Evolutionary conservation across 306 rosid species (phyloP).

Genomic region (Prunus mira): DNA sequence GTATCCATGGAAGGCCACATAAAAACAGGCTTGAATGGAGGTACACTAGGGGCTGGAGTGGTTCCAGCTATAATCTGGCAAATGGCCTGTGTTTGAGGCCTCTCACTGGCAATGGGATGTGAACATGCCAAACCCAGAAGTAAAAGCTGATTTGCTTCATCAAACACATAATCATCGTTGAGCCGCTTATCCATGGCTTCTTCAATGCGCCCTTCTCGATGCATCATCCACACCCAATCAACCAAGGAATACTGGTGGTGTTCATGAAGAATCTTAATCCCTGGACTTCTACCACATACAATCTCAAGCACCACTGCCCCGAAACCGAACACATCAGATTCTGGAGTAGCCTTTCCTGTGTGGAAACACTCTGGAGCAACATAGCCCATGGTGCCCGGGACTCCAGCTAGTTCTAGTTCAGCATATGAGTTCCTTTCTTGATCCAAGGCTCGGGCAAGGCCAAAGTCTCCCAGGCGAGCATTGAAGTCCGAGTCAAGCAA

Average conservation of each 20-base stretch:
- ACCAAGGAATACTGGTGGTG: constrained; percentile 26
- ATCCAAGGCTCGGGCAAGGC: constrained; percentile 56
- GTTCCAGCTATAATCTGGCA: constrained; percentile 43
- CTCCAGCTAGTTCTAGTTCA: constrained; percentile 36
- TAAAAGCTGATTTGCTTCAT: constrained; percentile 42
- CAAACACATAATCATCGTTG: constrained; percentile 13
- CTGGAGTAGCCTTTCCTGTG: constrained; percentile 49
- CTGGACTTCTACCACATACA: constrained; percentile 38
- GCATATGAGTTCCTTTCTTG: constrained; percentile 49
- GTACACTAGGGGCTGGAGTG: constrained; percentile 31
- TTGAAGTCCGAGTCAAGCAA: constrained; percentile 41
- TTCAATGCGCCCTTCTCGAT: constrained; percentile 34
- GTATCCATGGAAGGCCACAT: constrained; percentile 40
- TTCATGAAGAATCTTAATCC: constrained; percentile 13
- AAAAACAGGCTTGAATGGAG: constrained; percentile 45
- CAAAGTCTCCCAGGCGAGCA: constrained; percentile 50
- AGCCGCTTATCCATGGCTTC: constrained; percentile 41
- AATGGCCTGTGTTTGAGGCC: constrained; percentile 44
- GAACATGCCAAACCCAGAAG: constrained; percentile 55
- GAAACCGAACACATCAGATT: constrained; percentile 48
- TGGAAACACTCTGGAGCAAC: constrained; percentile 63
- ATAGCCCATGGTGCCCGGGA: constrained; percentile 52
- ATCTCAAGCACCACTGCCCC: constrained; percentile 57
- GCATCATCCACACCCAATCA: constrained; percentile 56
- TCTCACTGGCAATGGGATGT: constrained; percentile 33